Percentiles rank a stretch among this genome's conserved stretches.
phyloP scores from a whole-genome alignment of 2,329 filamentous ascomycete genomes.

The Gyromitra esculenta region DNA sequence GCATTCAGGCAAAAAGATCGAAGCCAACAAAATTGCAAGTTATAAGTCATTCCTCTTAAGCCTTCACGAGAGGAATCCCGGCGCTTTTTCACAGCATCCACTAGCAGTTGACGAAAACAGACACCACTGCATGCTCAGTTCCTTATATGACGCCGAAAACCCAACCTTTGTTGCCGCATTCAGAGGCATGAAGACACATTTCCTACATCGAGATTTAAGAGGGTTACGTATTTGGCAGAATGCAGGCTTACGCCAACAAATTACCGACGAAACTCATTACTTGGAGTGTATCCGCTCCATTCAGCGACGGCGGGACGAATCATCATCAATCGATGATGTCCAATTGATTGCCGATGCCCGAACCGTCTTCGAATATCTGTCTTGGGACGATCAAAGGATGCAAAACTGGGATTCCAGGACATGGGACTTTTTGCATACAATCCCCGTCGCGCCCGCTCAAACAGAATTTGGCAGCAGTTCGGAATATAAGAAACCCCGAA shows the following conservation, averaged over 20 bases:
- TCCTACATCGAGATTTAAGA: slow-evolving; percentile 55
- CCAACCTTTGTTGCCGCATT: slow-evolving; percentile 58
- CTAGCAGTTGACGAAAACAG: slow-evolving; percentile 55
- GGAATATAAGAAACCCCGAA: background rate
- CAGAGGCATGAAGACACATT: slow-evolving; percentile 46
- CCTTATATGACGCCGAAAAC: slow-evolving; percentile 57
- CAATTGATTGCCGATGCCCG: slow-evolving; percentile 32
- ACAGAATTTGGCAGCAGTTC: slow-evolving; percentile 2
- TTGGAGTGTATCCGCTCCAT: slow-evolving; percentile 43
- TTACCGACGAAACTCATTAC: slow-evolving; percentile 12
- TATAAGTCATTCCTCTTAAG: slow-evolving; percentile 26
- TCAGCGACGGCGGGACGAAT: slow-evolving; percentile 26
- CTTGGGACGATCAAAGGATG: slow-evolving; percentile 41
- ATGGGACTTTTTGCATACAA: slow-evolving; percentile 9
- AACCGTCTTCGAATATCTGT: slow-evolving; percentile 43
- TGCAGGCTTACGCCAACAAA: slow-evolving; percentile 19
- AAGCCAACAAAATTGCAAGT: slow-evolving; percentile 17
- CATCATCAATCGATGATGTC: slow-evolving; percentile 15
- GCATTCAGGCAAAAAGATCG: slow-evolving; percentile 23
- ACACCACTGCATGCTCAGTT: slow-evolving; percentile 44
- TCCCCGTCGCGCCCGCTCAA: slow-evolving; percentile 24
- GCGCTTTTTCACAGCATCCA: slow-evolving; percentile 47
- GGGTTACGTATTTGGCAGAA: slow-evolving; percentile 18
- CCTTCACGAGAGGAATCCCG: slow-evolving; percentile 36
- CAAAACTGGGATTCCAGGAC: slow-evolving; percentile 8